Conservation (phyloP, 352 stramenopile genomes). For the Globisporangium mamillatum region DNA sequence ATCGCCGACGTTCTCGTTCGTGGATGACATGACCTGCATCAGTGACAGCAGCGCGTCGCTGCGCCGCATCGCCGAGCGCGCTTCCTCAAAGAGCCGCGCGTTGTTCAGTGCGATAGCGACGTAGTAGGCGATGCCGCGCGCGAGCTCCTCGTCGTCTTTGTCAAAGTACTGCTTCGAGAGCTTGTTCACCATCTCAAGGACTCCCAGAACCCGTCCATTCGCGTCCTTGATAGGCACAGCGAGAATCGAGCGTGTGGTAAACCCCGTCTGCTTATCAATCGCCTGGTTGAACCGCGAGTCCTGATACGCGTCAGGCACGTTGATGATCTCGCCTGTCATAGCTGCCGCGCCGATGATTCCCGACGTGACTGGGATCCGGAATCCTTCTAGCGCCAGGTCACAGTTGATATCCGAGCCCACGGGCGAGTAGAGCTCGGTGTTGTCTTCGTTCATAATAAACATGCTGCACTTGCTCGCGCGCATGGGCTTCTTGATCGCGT, state of each 20-base stretch:
- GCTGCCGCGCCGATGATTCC: constrained; percentile 61
- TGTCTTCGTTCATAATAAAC: constrained; percentile 63
- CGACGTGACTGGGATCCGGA: constrained; percentile 52
- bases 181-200: constrained; percentile 70
- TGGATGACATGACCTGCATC: constrained; percentile 52
- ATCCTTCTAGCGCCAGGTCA: constrained; percentile 39
- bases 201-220: constrained; percentile 55
- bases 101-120: constrained; percentile 70
- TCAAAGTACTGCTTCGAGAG: constrained; percentile 70
- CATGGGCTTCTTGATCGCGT: constrained; percentile 53
- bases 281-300: constrained; percentile 64
- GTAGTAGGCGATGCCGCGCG: constrained; percentile 59
- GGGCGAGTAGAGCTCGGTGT: constrained; percentile 51
- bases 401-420: constrained; percentile 40
- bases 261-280: constrained; percentile 61
- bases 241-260: constrained; percentile 70
- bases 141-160: constrained; percentile 64
- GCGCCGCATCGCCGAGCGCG: constrained; percentile 49
- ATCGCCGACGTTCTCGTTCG: constrained; percentile 44
- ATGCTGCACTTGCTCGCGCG: constrained; percentile 54
- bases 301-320: constrained; percentile 69
- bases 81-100: constrained; percentile 56
- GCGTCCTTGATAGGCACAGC: constrained; percentile 80
- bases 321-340: constrained; percentile 65
- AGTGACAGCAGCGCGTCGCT: constrained; percentile 66